Conservation (phyloP, 2,329 filamentous ascomycete species). For the Coleophoma cylindrospora region DNA sequence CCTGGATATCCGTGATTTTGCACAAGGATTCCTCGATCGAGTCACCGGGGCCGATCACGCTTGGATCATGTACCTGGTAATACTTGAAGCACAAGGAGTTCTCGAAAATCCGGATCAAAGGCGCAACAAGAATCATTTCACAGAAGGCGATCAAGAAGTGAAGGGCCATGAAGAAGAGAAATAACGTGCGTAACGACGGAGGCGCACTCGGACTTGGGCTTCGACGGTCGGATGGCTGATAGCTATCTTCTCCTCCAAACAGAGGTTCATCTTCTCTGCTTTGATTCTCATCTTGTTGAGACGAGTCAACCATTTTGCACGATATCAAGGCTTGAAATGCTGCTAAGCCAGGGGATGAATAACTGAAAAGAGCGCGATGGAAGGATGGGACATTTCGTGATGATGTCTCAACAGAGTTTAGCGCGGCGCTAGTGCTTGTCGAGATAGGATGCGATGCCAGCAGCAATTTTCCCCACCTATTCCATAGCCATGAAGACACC, state of each 20-base stretch:
- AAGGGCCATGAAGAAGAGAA: conserved; percentile 24
- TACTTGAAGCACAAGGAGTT: conserved; percentile 19
- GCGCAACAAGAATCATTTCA: conserved; percentile 24
- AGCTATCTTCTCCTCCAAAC: not conserved
- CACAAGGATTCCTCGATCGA: conserved; percentile 16
- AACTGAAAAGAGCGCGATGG: too few relatives aligned
- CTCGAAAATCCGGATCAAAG: conserved; percentile 23
- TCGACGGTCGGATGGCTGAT: not conserved
- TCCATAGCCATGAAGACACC: too few relatives aligned
- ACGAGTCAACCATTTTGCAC: too few relatives aligned
- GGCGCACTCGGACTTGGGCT: not conserved
- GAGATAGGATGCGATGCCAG: too few relatives aligned
- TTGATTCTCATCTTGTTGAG: too few relatives aligned
- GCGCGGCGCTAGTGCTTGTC: too few relatives aligned
- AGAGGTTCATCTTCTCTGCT: too few relatives aligned
- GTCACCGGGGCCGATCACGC: conserved; percentile 5
- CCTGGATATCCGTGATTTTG: conserved; percentile 22
- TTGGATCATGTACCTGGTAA: conserved; percentile 15
- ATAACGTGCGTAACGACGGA: not conserved
- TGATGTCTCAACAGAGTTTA: too few relatives aligned
- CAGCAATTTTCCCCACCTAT: too few relatives aligned
- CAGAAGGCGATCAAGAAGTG: conserved; percentile 25
- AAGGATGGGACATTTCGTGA: too few relatives aligned
- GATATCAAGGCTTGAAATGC: too few relatives aligned
- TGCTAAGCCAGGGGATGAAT: too few relatives aligned